Percentiles rank a stretch among this genome's conserved stretches.
phyloP scores from a whole-genome alignment of 2,329 filamentous ascomycete species.

The Nemania sp. region DNA sequence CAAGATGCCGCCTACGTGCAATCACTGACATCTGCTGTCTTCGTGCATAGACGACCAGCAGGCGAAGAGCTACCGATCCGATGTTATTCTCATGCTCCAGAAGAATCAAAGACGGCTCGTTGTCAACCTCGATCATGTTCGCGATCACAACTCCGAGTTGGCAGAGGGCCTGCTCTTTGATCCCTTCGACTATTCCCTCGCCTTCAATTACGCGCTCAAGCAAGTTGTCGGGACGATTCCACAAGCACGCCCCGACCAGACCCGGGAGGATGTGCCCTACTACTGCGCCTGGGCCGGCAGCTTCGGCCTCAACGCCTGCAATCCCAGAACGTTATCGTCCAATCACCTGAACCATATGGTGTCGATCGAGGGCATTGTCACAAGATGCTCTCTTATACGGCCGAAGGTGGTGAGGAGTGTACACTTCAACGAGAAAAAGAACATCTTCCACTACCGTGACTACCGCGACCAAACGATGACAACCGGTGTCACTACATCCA shows the following conservation, averaged over 20 bases:
- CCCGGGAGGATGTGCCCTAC: constrained; percentile 78
- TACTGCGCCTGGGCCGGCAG: constrained; percentile 98
- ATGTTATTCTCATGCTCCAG: constrained; percentile 79
- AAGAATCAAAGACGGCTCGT: constrained; percentile 66
- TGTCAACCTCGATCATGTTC: constrained; percentile 87
- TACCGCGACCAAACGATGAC: constrained; percentile 99
- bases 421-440: constrained; percentile 87
- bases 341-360: constrained; percentile 95
- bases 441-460: constrained; percentile 84
- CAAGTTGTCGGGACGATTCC: constrained; percentile 82
- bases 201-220: constrained; percentile 89
- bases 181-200: constrained; percentile 85
- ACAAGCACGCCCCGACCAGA: constrained; percentile 74
- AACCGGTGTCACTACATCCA: constrained; percentile 83
- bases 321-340: constrained; percentile 88
- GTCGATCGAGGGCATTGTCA: constrained; percentile 95
- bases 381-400: constrained; percentile 89
- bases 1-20: neutral
- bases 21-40: neutral
- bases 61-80: constrained; percentile 78
- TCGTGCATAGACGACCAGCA: constrained; percentile 51
- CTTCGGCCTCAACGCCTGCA: constrained; percentile 93
- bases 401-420: constrained; percentile 99
- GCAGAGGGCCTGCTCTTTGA: constrained; percentile 76
- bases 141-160: constrained; percentile 82